Evolutionary conservation across 306 rosid species (phyloP), one percentile per base, ranked within the genome.

Genomic region (Hippophae gyantsensis): DNA sequence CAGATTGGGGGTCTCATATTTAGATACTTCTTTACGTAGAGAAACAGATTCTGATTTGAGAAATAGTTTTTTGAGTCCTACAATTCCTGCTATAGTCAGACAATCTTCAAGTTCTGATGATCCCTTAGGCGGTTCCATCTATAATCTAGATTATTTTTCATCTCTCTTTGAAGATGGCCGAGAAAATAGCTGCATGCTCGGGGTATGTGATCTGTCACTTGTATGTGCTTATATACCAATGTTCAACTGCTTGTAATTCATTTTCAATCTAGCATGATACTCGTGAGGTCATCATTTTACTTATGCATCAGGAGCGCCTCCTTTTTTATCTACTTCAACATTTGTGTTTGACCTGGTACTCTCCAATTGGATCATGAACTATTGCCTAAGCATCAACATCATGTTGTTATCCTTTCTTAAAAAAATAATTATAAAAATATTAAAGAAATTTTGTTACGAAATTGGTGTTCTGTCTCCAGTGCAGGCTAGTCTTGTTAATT

Each of bases 61-160:
- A 71, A 79, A 66, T 81, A 85, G 92, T 76, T 90, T 90, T 78
- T 62, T 90, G 84, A 87, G 84, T 78, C 96, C 98, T 11, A 44
- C 76, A 56, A 67, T 88, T 66, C 90, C 90, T 51, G 83, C 87
- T 57, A 67, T 72, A 57, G 82, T 9, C 43, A 70, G 92, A 74
- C 86, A 83, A 64, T 42, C 78, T 54, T 90, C 98, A 12, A 71
- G 73, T 72, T 79, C 95, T 47, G 89, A 79, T 76, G 98, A 90
- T 63, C 84, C 79, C 69, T 74, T 90, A 55, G 96, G 96, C 26
- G 98, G 98, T 74, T 76, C 98, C 58, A 85, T 90, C 56, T 90
- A 90, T 63, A 87, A 90, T 77, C 98, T 95, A 9, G 46, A 77
- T 42, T 83, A 87, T 68, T 90, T 72, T 73, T 85, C 89, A n/a